phyloP scores from a whole-genome alignment of 1,284 basidiomycete species.

The Meira miltonrushii region DNA sequence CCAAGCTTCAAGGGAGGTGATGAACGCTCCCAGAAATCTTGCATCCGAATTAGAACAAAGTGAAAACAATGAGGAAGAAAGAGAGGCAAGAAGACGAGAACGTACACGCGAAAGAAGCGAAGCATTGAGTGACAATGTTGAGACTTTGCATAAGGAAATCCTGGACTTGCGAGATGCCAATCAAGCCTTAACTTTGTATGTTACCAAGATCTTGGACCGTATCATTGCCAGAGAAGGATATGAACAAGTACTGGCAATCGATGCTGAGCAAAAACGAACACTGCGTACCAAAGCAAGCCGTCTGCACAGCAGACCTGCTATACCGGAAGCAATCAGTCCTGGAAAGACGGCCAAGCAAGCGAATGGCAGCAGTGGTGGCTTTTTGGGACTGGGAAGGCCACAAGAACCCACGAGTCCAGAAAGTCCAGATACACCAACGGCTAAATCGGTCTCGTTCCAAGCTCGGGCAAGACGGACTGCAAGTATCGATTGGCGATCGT shows the following conservation, averaged over 20 bases:
- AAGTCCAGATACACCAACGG: conserved; percentile 57
- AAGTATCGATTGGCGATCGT: conserved; percentile 3
- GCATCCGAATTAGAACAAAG: conserved; percentile 80
- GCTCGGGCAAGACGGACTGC: not conserved
- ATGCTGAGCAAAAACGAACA: conserved; percentile 57
- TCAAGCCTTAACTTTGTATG: conserved; percentile 85
- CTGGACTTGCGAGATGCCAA: conserved; percentile 88
- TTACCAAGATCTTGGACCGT: conserved; percentile 90
- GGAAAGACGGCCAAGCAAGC: too few species aligned
- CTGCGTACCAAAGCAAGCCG: conserved; percentile 9
- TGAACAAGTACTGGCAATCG: conserved; percentile 82
- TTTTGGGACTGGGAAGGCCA: not conserved
- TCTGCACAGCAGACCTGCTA: too few species aligned
- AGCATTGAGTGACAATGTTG: conserved; percentile 20
- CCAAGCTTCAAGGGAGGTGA: conserved; percentile 12
- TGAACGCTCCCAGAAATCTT: conserved; percentile 19
- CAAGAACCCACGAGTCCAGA: not conserved
- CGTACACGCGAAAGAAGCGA: conserved; percentile 34
- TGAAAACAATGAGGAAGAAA: conserved; percentile 56
- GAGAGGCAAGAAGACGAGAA: conserved; percentile 27
- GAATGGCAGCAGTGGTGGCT: not conserved
- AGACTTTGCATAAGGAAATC: conserved; percentile 63
- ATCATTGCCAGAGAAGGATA: conserved; percentile 90
- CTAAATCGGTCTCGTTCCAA: conserved; percentile 59
- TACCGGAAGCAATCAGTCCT: too few species aligned